Base-by-base conservation (phyloP, 768 basidiomycete genomes). In the Kwoniella heveanensis region DNA sequence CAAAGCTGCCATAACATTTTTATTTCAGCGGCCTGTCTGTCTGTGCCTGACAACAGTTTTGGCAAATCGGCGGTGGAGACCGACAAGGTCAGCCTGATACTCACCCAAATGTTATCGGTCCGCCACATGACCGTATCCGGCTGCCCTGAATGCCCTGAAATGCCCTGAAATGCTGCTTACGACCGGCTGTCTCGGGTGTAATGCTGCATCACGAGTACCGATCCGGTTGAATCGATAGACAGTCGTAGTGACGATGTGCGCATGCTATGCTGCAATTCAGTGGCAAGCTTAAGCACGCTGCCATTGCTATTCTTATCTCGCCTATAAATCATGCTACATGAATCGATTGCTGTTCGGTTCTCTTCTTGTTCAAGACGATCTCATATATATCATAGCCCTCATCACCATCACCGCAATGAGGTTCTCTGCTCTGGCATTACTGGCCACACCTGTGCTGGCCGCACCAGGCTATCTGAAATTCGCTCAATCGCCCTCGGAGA, bases 401-500 rank as follows among this genome's bases (percentile, higher is more conserved):
- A 29, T 15, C 3, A 54, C 36, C 8, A 19, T 3, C 10, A 5
- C 22, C 8, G 17, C 13, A 4, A 64, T 59, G 59, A 52, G 57
- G 46, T 60, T 58, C 53, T 10, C 65, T 19, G 22, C 61, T 48
- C 37, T 64, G 37, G 60, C 60, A 51, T 21, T 62, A 26, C 44
- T 68, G 24, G 63, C 63, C 24, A 55, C 57, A 10, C 58, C 58
- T 10, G 61, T 60, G 0, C 32, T 70, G 6, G 70, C 75, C 22
- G 62, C 62, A 32, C 72, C 64, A 48, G 15, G 25, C 52, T 60
- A 51, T 37, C 44, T 71, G 39, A 54, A 62, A 17, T 52, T 73
- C 32, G 49, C 64, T 19, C 54, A 64, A 30, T 49, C 58, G 5
- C 62, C 76, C 1, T 57, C 67, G n/a, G 66, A 69, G 26, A 51